Evolutionary conservation across 371 early-diverging fungal genomes (phyloP), one percentile per base, ranked within the genome.

Genomic region (Mortierella sp.): DNA sequence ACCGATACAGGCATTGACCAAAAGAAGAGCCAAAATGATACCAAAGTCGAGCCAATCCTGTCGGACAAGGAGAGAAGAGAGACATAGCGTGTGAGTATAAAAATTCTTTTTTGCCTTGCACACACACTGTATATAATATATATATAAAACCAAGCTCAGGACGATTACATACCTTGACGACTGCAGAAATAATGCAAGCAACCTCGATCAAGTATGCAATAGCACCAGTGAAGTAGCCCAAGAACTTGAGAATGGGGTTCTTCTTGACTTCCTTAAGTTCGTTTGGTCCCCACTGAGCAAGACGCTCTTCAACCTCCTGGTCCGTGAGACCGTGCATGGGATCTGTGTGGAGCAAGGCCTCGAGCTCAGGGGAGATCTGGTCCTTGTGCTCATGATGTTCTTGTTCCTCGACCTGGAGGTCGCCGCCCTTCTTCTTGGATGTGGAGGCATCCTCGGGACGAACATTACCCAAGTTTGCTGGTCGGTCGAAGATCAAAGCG

Each of bases 1-100:
- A 22, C 97, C 97, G 70, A 97, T 96, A 63, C 89, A 63, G 37
- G 97, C 97, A 78, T 97, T 97, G 83, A 93, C 87, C 64, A 97
- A 68, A 47, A 97, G 84, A 73, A 97, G 86, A 22, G 87, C 91
- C 14, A 94, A 78, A 47, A 97, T 92, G 81, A 97, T 96, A 26
- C 92, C 95, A 87, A 97, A 94, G 72, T 97, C 95, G 26, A 93
- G 80, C 94, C 94, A 94, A 77, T 94, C 93, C 72, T 88, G 77
- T 45, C 1, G n/a, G n/a, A n/a, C n/a, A n/a, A n/a, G n/a, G 89
- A 43, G 32, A 6, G 11, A 1, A n/a, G n/a, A n/a, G 49, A 22
- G 35, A 28, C 8, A 52, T 18, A 49, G 51, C 20, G 20, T 14
- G 49, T 49, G 22, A 49, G 60, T 47, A 8, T 14, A 12, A 39